These are phyloP conservation scores for Pichia scutulata DNA, from an alignment of 805 yeast species.

Conservation along the genomic window DNA sequence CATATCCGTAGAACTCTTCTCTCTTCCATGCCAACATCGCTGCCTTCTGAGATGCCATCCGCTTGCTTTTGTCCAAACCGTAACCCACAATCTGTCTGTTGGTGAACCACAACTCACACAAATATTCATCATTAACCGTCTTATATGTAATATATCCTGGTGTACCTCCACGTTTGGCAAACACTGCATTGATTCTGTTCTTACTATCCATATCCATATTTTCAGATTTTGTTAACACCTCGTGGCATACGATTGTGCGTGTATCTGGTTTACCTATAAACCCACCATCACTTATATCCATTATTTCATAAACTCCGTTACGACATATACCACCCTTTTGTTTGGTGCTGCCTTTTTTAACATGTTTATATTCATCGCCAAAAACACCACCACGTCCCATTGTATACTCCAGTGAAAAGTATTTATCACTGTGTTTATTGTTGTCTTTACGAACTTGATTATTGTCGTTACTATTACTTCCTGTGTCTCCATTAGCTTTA, in stretches of 20 bases:
- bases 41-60: conserved; percentile 14
- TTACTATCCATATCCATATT: conserved; percentile 11
- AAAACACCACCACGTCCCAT: conserved; percentile 14
- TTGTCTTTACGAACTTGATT: no score
- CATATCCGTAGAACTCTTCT: conserved; percentile 10
- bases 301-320: conserved; percentile 2
- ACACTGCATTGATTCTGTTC: conserved; percentile 11
- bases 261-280: background rate
- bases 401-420: conserved; percentile 7
- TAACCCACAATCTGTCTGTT: conserved; percentile 11
- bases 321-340: conserved; percentile 9
- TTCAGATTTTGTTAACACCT: conserved; percentile 8
- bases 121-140: conserved; percentile 4
- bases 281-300: background rate
- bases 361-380: conserved; percentile 4
- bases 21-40: conserved; percentile 14
- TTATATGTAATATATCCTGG: conserved; percentile 9
- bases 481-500: background rate
- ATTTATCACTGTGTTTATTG: background rate
- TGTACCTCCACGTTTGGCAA: conserved; percentile 5
- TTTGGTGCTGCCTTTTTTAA: conserved; percentile 1
- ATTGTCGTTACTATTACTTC: background rate
- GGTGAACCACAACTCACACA: conserved; percentile 13
- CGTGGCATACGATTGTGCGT: conserved; percentile 8
- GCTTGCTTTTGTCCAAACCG: conserved; percentile 12